A percentile compares a stretch with the other conserved stretches of the same genome.
Evolutionary conservation across 1,284 basidiomycete genomes (phyloP).

Genomic region (Phylloboletellus chloephorus): DNA sequence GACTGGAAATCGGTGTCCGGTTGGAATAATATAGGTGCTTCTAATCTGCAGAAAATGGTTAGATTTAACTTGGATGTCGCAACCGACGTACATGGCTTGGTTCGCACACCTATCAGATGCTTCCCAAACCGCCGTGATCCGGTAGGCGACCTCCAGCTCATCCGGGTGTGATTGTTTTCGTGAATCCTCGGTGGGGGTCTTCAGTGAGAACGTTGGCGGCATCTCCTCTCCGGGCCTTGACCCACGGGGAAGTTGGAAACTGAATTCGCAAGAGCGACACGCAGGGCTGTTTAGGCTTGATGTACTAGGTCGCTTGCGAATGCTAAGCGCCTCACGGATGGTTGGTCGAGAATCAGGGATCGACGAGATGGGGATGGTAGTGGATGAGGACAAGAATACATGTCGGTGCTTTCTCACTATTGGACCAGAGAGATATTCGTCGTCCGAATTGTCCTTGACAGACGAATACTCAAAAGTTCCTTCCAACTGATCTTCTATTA

Average conservation of each 20-base stretch:
- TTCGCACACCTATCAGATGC: constrained; percentile 40
- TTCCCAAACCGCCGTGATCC: constrained; percentile 56
- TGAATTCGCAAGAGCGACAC: constrained; percentile 47
- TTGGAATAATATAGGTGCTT: constrained; percentile 57
- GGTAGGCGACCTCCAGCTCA: constrained; percentile 47
- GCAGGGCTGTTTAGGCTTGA: constrained; percentile 35
- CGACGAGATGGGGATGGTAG: constrained; percentile 41
- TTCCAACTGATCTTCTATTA: constrained; percentile 44
- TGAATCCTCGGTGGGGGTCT: constrained; percentile 23
- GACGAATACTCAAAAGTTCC: constrained; percentile 53
- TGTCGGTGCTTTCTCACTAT: constrained; percentile 40
- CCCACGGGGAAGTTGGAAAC: constrained; percentile 52
- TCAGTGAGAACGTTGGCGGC: constrained; percentile 50
- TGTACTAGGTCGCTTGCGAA: constrained; percentile 39
- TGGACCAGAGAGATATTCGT: constrained; percentile 18
- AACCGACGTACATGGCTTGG: constrained; percentile 42
- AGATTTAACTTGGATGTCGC: background rate
- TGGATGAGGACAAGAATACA: constrained; percentile 52
- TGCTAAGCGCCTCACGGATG: constrained; percentile 48
- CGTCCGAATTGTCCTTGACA: constrained; percentile 27
- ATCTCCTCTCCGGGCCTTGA: constrained; percentile 50
- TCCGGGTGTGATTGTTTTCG: constrained; percentile 38
- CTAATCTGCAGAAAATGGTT: constrained; percentile 40
- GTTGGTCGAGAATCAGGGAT: constrained; percentile 41
- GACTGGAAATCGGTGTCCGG: constrained; percentile 58